A percentile compares a stretch with the other conserved stretches of the same genome.
phyloP scores from a whole-genome alignment of 2,329 filamentous ascomycete genomes.

The Cadophora gregata region DNA sequence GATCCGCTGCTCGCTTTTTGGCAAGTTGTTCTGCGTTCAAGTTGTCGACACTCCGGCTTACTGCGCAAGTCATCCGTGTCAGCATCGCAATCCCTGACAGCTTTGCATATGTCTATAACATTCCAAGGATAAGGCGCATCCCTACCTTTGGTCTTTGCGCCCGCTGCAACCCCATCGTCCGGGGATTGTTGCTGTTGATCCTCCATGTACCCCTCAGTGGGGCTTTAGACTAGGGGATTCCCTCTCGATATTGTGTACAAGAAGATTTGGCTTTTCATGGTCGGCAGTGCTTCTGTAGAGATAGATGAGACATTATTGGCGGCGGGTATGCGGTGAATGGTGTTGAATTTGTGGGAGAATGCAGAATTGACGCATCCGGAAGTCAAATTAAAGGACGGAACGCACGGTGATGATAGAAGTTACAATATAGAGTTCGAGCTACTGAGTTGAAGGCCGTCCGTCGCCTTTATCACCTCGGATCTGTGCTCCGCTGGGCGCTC shows the following conservation, averaged over 20 bases:
- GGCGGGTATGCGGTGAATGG: too few relatives aligned
- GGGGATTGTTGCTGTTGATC: neutral
- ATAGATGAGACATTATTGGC: neutral
- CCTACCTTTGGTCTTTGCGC: neutral
- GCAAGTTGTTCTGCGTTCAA: slow-evolving; percentile 16
- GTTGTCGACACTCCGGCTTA: slow-evolving; percentile 6
- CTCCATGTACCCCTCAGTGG: slow-evolving; percentile 9
- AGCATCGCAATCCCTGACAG: neutral
- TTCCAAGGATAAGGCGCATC: neutral
- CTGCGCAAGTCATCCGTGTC: neutral
- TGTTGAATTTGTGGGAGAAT: neutral
- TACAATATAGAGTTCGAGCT: neutral
- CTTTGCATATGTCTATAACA: neutral
- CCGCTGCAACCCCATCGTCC: neutral
- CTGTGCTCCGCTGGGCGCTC: neutral
- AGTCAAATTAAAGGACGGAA: neutral
- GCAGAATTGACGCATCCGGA: neutral
- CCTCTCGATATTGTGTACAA: neutral
- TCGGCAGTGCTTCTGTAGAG: neutral
- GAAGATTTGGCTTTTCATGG: neutral
- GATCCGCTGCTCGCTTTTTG: slow-evolving; percentile 4
- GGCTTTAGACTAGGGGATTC: neutral
- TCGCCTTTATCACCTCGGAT: too few relatives aligned
- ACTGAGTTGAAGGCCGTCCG: neutral
- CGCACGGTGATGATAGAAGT: neutral